Evolutionary conservation across 2,329 filamentous ascomycete species (phyloP), one percentile per base, ranked within the genome.

Genomic region (Fusarium hostae): DNA sequence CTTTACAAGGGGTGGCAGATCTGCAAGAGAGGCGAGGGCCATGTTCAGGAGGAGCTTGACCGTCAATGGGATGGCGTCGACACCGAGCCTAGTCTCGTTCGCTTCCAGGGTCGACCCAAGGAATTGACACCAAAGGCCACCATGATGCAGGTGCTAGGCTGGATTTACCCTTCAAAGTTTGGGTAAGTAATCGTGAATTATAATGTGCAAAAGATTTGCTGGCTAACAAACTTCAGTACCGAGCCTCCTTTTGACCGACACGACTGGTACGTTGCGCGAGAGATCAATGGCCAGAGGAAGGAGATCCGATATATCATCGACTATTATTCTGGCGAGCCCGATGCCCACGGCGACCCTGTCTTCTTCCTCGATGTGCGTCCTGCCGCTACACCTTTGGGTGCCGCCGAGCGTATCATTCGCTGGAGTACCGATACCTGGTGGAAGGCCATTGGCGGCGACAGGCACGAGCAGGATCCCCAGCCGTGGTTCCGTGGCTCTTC

Each of bases 401-500:
- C 94, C 1, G 89, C 91, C 6, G 96, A 98, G 85, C 88, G 96
- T 56, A 82, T 94, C 67, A 89, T 98, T 79, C 86, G 94, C 77
- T 98, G 95, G 94, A 92, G 94, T 55, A 94, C 93, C 13, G 95
- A 98, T 81, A 88, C 97, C 12, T 99, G 96, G 96, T 97, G 94
- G 90, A 90, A 89, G 74, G 94, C 94, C 0, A 93, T 90, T 59
- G 95, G 95, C 1, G 93, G 90, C 16, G 88, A 88, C 61, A 89
- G 87, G 20, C 84, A 87, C 32, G 86, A 89, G 80, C 80, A 81
- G 66, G 76, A 82, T 26, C 80, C 81, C 18, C 73, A 79, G 62
- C 76, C 79, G 13, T 78, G 81, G 54, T 77, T 81, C 76, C 78
- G 79, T 22, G 59, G 66, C 41, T 50, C 73, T 61, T 72, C 68